These are phyloP conservation scores for Fusarium algeriense DNA, from an alignment of 2,329 filamentous ascomycete species.

Conservation along the genomic window DNA sequence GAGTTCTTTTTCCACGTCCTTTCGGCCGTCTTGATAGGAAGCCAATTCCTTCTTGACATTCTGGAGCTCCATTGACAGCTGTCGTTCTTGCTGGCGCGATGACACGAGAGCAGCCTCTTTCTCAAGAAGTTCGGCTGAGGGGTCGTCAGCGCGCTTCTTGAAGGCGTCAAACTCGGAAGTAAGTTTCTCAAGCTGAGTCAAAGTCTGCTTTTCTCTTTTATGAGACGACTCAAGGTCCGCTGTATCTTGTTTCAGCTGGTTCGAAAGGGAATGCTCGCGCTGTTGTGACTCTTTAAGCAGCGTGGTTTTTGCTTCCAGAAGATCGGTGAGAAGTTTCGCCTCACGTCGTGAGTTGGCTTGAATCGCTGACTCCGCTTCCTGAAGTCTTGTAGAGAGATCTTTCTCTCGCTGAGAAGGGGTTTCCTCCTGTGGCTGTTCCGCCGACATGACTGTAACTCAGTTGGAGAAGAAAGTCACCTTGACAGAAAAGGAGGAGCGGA, in stretches of 20 bases:
- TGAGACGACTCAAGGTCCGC: not conserved
- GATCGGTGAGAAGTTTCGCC: conserved; percentile 4
- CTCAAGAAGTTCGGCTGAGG: not conserved
- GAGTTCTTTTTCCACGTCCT: not conserved
- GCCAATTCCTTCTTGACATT: not conserved
- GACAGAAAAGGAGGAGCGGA: not conserved
- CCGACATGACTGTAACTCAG: conserved; percentile 2
- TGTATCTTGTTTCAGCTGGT: not conserved
- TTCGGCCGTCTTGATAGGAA: not conserved
- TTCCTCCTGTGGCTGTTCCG: not conserved
- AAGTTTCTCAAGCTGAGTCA: not conserved
- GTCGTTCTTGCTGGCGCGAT: conserved; percentile 5
- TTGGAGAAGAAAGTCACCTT: no score
- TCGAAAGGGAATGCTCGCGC: conserved; percentile 1
- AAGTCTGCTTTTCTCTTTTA: not conserved
- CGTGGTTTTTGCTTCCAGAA: conserved; percentile 7
- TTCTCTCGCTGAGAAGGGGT: conserved; percentile 9
- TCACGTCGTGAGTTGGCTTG: not conserved
- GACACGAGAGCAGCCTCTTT: conserved; percentile 4
- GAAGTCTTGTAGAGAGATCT: conserved; percentile 14
- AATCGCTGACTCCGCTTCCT: conserved; percentile 9
- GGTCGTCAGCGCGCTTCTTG: not conserved
- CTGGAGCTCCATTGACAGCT: conserved; percentile 8
- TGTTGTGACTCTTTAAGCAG: conserved; percentile 16
- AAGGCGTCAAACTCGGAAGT: not conserved